phyloP scores from a whole-genome alignment of 2,329 filamentous ascomycete genomes.

The Ophiognomonia clavigignenti-juglandacearum region DNA sequence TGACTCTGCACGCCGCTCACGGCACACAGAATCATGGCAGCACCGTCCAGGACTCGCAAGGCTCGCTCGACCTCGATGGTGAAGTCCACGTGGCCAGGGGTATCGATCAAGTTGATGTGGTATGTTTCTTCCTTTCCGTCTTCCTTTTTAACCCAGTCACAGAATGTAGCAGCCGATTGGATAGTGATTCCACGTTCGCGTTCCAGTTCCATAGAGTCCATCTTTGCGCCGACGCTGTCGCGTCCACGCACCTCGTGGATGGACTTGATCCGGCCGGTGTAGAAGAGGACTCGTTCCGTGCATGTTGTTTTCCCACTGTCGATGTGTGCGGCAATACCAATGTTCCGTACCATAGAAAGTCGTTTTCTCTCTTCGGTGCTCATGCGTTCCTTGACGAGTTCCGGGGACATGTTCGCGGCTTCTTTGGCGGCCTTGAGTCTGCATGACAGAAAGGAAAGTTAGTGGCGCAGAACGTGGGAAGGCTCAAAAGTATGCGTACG shows the following conservation, averaged over 20 bases:
- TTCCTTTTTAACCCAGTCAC: conserved; percentile 89
- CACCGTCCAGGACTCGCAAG: conserved; percentile 88
- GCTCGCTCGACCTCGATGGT: conserved; percentile 98
- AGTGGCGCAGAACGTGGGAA: not conserved
- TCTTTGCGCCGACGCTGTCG: conserved; percentile 94
- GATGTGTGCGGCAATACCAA: conserved; percentile 98
- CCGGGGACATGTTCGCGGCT: conserved; percentile 48
- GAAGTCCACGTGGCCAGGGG: conserved; percentile 97
- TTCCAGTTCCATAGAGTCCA: conserved; percentile 99
- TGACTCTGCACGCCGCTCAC: conserved; percentile 97
- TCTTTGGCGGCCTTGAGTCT: conserved; percentile 51
- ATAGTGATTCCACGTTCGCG: conserved; percentile 99
- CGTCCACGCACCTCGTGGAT: conserved; percentile 97
- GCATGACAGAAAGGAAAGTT: not conserved
- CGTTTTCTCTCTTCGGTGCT: conserved; percentile 73
- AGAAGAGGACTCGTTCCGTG: conserved; percentile 95
- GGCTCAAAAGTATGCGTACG: conserved; percentile 22
- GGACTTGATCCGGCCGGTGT: conserved; percentile 92
- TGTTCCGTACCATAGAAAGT: conserved; percentile 82
- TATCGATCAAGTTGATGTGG: conserved; percentile 98
- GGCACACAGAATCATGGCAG: conserved; percentile 97
- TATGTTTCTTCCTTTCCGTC: conserved; percentile 83
- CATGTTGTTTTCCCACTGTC: conserved; percentile 97
- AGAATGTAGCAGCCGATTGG: conserved; percentile 95
- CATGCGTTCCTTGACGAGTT: conserved; percentile 71